These are phyloP conservation scores for Rauvolfia tetraphylla DNA, from an alignment of 257 asterid genomes.

Conservation along the genomic window DNA sequence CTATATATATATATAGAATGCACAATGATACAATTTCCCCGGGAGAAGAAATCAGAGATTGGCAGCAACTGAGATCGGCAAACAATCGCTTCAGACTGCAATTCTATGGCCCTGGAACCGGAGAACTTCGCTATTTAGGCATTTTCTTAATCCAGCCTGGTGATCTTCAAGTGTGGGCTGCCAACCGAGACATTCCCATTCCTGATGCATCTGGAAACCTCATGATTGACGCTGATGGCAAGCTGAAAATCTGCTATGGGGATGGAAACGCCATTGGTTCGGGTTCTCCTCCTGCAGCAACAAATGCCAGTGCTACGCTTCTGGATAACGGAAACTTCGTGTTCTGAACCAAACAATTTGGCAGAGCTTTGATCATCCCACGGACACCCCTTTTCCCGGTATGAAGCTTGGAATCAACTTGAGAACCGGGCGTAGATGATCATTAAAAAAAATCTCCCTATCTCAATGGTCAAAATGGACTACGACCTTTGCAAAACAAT, in stretches of 20 bases:
- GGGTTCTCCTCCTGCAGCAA: not conserved
- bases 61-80: conserved; percentile 14
- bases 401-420: conserved; percentile 7
- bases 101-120: conserved; percentile 21
- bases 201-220: conserved; percentile 23
- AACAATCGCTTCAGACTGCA: conserved; percentile 23
- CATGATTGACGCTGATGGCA: conserved; percentile 20
- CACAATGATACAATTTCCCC: conserved; percentile 4
- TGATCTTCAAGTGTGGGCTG: conserved; percentile 27
- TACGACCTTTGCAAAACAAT: no score
- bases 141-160: conserved; percentile 17
- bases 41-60: conserved; percentile 15
- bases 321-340: conserved; percentile 26
- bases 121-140: conserved; percentile 24
- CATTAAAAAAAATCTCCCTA: no score
- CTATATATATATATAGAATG: no score
- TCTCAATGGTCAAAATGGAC: no score
- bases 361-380: conserved; percentile 15
- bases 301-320: conserved; percentile 24
- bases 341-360: conserved; percentile 6
- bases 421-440: not conserved
- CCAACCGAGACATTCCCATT: conserved; percentile 26
- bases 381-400: not conserved
- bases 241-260: conserved; percentile 17
- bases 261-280: conserved; percentile 7